Evolutionary conservation across 140 eudicot species (phyloP), one percentile per base, ranked within the genome.

Genomic region (Anethum foeniculum): DNA sequence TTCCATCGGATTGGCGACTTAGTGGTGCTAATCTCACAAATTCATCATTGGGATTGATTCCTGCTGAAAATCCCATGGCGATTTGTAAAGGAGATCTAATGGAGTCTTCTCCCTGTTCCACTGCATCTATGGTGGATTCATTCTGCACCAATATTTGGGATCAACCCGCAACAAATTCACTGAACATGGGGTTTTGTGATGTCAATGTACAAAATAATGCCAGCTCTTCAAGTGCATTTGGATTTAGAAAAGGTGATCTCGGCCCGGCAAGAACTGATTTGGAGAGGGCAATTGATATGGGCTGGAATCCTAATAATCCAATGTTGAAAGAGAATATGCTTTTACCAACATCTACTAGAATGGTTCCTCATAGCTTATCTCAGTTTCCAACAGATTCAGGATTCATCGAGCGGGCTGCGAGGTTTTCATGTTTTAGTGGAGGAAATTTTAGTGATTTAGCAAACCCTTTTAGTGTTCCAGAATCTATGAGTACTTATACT

Each of bases 361-460:
- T 47, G 79, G 80, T 88, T 79, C 97, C 93, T 75, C 93, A 87
- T 41, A 85, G 86, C 64, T 90, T 89, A 75, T 87, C 95, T 78
- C 92, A 95, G 38, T 75, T 90, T 87, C 96, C 97, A 6, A 87
- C 97, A 21, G 99, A 95, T 89, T 88, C 90, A 16, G 99, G 87
- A 51, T 95, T 95, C 80, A 89, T 92, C 27, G 99, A 95, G 73
- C 80, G 97, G 84, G 99, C 97, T 56, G 97, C 97, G 1, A 83
- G 96, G 80, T 88, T 88, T 76, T 92, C 99, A 28, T 86, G 97
- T 78, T 95, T 92, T 78, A 89, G 88, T 84, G 97, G 87, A 27
- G 97, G 97, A 75, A 91, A 83, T 80, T 83, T 88, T 77, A 85
- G 89, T 83, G 90, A 90, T 56, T 82, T 89, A 87, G 64, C 90